Evolutionary conservation across 768 basidiomycete genomes (phyloP).

Genomic region (Boletus fagicola): DNA sequence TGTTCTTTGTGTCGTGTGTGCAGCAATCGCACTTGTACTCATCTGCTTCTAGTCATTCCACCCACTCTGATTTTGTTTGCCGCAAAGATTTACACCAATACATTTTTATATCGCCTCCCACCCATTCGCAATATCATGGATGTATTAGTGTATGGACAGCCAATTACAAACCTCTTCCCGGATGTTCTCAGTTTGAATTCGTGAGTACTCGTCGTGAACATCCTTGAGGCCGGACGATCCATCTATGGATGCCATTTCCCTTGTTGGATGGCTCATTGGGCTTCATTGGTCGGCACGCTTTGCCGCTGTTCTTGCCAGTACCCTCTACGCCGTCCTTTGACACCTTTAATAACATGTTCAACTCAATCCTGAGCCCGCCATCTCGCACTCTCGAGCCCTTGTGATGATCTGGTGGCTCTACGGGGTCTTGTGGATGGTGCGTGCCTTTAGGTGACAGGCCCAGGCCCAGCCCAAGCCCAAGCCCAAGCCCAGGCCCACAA

Average conservation of each 20-base stretch:
- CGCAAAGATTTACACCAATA: conserved; percentile 22
- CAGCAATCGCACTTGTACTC: conserved; percentile 22
- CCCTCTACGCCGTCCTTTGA: neutral
- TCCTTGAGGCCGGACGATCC: neutral
- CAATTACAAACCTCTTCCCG: conserved; percentile 9
- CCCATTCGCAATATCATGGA: conserved; percentile 14
- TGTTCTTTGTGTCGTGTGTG: conserved; percentile 16
- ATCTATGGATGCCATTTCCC: neutral
- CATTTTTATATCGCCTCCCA: conserved; percentile 11
- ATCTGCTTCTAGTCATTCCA: conserved; percentile 16
- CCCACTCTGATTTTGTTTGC: conserved; percentile 16
- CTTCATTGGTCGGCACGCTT: neutral
- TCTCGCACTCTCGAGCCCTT: neutral
- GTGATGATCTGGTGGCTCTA: neutral
- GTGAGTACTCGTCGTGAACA: neutral
- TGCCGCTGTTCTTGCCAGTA: neutral
- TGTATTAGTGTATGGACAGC: conserved; percentile 21
- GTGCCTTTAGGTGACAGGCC: neutral
- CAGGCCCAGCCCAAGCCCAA: neutral
- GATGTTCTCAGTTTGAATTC: neutral
- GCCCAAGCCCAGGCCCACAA: neutral
- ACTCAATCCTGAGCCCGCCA: neutral
- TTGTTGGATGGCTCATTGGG: neutral
- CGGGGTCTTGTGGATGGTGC: neutral
- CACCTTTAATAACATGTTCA: neutral